Conservation (phyloP, 345 rosid genomes). For the Hibiscus tridactylites region DNA sequence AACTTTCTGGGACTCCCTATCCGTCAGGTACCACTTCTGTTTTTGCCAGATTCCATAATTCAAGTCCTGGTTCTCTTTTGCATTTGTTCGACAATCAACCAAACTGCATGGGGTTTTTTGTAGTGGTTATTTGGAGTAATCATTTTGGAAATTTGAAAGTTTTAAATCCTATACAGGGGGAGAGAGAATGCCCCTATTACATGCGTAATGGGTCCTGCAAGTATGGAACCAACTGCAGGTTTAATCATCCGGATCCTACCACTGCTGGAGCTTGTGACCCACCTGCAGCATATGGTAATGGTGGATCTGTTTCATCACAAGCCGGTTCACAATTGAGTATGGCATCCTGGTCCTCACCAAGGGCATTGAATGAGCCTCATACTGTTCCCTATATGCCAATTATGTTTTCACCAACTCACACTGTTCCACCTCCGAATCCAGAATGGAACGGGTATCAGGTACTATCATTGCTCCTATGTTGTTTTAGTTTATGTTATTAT, state of each 20-base stretch:
- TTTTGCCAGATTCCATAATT: neutral
- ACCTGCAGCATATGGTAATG: slow-evolving; percentile 41
- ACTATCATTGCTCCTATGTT: neutral
- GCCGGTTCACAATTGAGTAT: slow-evolving; percentile 43
- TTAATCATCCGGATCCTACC: slow-evolving; percentile 90
- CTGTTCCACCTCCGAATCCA: slow-evolving; percentile 42
- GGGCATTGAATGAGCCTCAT: slow-evolving; percentile 32
- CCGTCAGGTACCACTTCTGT: slow-evolving; percentile 39
- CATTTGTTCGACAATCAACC: neutral
- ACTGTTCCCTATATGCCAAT: slow-evolving; percentile 44
- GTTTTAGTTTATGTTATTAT: neutral
- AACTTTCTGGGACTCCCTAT: slow-evolving; percentile 90
- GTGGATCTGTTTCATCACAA: slow-evolving; percentile 42
- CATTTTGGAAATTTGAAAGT: slow-evolving; percentile 1
- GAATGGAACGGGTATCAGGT: slow-evolving; percentile 96
- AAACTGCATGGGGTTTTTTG: neutral
- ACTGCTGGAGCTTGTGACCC: slow-evolving; percentile 40
- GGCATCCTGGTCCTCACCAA: slow-evolving; percentile 67
- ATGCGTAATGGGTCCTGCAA: slow-evolving; percentile 97
- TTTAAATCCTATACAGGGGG: slow-evolving; percentile 43
- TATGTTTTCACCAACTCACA: slow-evolving; percentile 54
- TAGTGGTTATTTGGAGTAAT: neutral
- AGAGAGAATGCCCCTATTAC: slow-evolving; percentile 75
- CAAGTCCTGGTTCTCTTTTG: neutral
- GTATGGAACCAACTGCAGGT: slow-evolving; percentile 72